A percentile compares a stretch with the other conserved stretches of the same genome.
Conservation (phyloP, 2,329 filamentous ascomycete genomes). For the Colletotrichum theobromicola region DNA sequence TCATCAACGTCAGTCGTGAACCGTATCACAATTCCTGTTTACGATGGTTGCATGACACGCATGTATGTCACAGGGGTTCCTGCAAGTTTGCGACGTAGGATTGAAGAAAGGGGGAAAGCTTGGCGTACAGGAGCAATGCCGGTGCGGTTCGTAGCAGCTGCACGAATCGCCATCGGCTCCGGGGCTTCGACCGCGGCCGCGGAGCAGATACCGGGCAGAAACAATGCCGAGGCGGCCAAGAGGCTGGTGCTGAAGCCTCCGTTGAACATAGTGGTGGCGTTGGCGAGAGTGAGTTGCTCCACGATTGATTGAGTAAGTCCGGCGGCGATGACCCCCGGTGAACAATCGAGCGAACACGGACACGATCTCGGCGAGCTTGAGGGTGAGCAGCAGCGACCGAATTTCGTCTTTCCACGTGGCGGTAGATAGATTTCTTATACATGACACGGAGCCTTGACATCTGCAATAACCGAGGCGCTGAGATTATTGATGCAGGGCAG, state of each 20-base stretch:
- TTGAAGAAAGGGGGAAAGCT: not conserved
- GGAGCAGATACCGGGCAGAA: not conserved
- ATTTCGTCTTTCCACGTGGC: not conserved
- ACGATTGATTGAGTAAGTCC: not conserved
- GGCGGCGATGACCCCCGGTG: not conserved
- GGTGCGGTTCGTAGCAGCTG: not conserved
- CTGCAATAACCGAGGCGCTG: not conserved
- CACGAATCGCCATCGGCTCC: not conserved
- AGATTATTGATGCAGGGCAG: not conserved
- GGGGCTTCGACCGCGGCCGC: not conserved
- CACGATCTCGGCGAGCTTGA: not conserved
- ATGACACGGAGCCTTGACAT: not conserved
- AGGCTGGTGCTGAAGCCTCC: not conserved
- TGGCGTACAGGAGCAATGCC: not conserved
- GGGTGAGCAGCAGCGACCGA: not conserved
- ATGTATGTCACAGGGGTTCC: not conserved
- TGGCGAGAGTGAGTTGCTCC: not conserved
- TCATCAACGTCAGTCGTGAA: not conserved
- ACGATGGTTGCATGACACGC: not conserved
- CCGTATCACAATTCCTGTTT: not conserved
- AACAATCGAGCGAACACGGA: not conserved
- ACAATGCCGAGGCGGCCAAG: not conserved
- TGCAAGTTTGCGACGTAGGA: not conserved
- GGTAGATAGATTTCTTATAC: not conserved
- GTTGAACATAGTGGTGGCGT: not conserved